Conservation (phyloP, 495 filamentous ascomycete genomes). For the Usnea hakonensis region DNA sequence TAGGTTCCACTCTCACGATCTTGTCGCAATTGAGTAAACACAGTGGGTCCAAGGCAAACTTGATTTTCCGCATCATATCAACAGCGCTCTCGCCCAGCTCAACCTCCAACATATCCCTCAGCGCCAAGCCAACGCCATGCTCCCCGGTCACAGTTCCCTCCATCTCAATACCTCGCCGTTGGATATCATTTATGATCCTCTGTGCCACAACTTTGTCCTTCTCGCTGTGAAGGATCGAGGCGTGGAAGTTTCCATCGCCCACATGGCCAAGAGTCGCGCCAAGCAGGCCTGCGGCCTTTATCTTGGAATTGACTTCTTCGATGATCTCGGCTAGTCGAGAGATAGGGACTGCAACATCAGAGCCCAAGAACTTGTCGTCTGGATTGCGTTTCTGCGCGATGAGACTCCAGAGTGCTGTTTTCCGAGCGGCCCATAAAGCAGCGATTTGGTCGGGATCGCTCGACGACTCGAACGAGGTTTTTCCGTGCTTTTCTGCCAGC, state of each 20-base stretch:
- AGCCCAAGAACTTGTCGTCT: conserved; percentile 56
- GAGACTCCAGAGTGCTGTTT: conserved; percentile 53
- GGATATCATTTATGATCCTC: conserved; percentile 50
- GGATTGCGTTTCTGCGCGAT: conserved; percentile 49
- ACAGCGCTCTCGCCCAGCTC: conserved; percentile 50
- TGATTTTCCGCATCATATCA: conserved; percentile 55
- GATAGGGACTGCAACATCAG: conserved; percentile 61
- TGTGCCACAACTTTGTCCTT: conserved; percentile 43
- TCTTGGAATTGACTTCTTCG: conserved; percentile 52
- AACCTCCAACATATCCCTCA: conserved; percentile 53
- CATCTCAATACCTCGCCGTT: conserved; percentile 55
- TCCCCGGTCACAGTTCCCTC: conserved; percentile 60
- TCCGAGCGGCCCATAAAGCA: conserved; percentile 56
- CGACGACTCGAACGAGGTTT: conserved; percentile 53
- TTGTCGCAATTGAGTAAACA: conserved; percentile 64
- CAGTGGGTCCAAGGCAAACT: conserved; percentile 57
- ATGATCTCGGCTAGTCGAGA: conserved; percentile 54
- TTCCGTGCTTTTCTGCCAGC: conserved; percentile 42
- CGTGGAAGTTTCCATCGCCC: conserved; percentile 44
- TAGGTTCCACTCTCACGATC: conserved; percentile 43
- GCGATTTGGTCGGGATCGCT: conserved; percentile 46
- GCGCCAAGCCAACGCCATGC: conserved; percentile 55
- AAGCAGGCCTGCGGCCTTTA: conserved; percentile 47
- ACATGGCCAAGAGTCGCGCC: conserved; percentile 61
- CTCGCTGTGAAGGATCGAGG: conserved; percentile 52